phyloP scores from a whole-genome alignment of 306 rosid species.

The Lathyrus tuberosus region DNA sequence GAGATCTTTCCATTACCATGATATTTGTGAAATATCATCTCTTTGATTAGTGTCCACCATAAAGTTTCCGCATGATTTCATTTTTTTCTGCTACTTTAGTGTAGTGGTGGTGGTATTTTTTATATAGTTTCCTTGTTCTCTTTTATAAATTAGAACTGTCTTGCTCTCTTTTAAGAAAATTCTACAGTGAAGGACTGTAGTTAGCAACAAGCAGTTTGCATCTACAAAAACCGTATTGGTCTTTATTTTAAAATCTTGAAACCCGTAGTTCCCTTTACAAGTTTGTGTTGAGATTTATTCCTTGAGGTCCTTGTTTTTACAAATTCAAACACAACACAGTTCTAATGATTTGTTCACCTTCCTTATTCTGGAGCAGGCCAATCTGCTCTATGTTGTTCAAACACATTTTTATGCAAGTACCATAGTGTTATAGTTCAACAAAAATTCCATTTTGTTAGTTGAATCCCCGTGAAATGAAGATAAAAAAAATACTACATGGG shows the following conservation, averaged over 20 bases:
- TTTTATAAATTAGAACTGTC: too few species aligned
- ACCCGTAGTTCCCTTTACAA: background rate
- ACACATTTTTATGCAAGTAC: background rate
- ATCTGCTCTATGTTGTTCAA: too few species aligned
- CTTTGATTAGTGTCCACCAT: background rate
- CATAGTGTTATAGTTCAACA: background rate
- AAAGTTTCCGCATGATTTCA: conserved; percentile 14
- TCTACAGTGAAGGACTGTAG: too few species aligned
- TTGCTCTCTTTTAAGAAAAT: background rate
- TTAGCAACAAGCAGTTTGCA: background rate
- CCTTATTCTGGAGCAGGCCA: too few species aligned
- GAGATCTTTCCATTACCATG: conserved; percentile 6
- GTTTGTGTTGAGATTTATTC: conserved; percentile 9
- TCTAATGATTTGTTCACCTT: conserved; percentile 6
- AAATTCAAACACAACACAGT: conserved; percentile 3
- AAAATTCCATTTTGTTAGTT: conserved; percentile 11
- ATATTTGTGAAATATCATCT: conserved; percentile 18
- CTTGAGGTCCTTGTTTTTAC: conserved; percentile 10
- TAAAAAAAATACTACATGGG: conserved; percentile 29
- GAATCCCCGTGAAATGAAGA: conserved; percentile 6
- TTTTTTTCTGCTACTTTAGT: background rate
- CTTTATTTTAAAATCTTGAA: conserved; percentile 1
- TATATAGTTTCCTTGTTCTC: too few species aligned
- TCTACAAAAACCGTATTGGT: conserved; percentile 3
- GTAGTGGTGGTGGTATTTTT: conserved; percentile 23